Evolutionary conservation across 306 rosid genomes (phyloP), one percentile per base, ranked within the genome.

Genomic region (Oxytropis ochrocephala): DNA sequence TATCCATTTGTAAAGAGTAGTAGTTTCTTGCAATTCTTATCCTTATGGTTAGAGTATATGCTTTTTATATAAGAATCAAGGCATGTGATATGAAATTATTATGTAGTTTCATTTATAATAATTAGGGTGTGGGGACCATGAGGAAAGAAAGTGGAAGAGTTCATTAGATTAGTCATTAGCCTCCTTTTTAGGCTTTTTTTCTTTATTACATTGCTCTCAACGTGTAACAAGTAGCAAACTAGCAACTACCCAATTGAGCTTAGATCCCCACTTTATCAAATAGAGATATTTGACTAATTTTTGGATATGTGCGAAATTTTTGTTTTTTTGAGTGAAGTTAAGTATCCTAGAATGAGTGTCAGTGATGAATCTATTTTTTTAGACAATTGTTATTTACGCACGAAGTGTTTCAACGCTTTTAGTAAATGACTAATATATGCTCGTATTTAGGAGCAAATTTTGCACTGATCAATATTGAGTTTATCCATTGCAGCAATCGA

Each of bases 1-100:
- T 76, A 41, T 86, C 91, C 95, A 85, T 88, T 62, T 67, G 55
- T 39, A 55, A 43, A 30, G 41, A 41, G 36, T 44, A 4, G 33
- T 24, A 61, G 13, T 38, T 64, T 59, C 61, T 38, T n/a, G 13
- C 30, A 19, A 47, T 32, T 13, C 61, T 35, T 27, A 1, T 36
- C 19, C 61, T 14, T 51, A 38, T 36, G 10, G 60, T 8, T 68
- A 35, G 10, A 36, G 19, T n/a, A 62, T 58, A 1, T n/a, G n/a
- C 13, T 67, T 54, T 29, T 61, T 11, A n/a, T 6, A 51, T 65
- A 44, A 55, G 59, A 21, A 30, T 39, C n/a, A 33, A 64, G 16
- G 64, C 49, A 46, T 53, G 64, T 35, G 67, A 66, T 60, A 62
- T 73, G 81, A 79, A 52, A 35, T n/a, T 51, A 53, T n/a, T n/a